Conservation (phyloP, 495 filamentous ascomycete genomes). For the Penicillium goetzii region DNA sequence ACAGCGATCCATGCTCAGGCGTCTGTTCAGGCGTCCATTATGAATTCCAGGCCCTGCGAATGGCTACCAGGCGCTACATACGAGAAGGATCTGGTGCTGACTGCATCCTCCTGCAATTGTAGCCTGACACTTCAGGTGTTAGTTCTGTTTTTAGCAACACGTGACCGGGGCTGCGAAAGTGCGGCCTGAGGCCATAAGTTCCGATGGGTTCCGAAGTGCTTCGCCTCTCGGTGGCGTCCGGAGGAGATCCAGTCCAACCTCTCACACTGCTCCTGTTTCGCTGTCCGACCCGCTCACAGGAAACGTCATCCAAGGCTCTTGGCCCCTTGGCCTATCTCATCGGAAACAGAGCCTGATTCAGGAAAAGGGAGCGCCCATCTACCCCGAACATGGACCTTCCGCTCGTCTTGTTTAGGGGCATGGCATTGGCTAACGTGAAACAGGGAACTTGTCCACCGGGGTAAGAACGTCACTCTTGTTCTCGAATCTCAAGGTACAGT, state of each 20-base stretch:
- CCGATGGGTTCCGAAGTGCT: slow-evolving; percentile 6
- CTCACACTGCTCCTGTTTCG: background rate
- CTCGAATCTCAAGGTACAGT: too few species aligned
- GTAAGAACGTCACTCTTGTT: background rate
- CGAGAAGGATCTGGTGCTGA: slow-evolving; percentile 23
- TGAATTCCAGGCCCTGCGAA: background rate
- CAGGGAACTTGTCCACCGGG: background rate
- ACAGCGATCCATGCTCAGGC: background rate
- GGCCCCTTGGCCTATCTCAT: background rate
- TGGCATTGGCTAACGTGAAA: background rate
- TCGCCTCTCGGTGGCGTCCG: slow-evolving; percentile 16
- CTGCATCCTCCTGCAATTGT: background rate
- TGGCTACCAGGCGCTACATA: slow-evolving; percentile 13
- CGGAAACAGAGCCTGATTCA: background rate
- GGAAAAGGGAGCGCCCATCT: background rate
- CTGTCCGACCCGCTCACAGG: background rate
- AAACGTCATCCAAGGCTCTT: slow-evolving; percentile 13
- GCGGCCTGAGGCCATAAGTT: slow-evolving; percentile 10
- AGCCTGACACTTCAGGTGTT: background rate
- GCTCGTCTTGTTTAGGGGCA: background rate
- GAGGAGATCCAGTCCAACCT: slow-evolving; percentile 6
- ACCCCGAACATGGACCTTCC: background rate
- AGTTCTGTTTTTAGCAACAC: slow-evolving; percentile 17
- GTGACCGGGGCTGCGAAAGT: slow-evolving; percentile 5
- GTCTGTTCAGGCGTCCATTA: background rate